These are phyloP conservation scores for Combretum micranthum DNA, from an alignment of 345 rosid species.

Conservation along the genomic window DNA sequence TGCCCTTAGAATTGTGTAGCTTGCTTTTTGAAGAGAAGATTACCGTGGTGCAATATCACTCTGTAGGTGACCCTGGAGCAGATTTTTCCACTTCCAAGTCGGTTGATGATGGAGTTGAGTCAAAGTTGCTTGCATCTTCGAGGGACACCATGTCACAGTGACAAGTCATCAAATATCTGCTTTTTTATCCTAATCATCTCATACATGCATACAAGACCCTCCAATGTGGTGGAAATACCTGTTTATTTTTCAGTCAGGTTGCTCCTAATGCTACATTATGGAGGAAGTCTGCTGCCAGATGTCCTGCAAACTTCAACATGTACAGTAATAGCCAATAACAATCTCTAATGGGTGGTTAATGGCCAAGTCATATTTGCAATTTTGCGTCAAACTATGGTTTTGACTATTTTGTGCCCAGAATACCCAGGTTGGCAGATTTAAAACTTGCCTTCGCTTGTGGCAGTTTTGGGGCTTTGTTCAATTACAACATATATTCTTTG, in stretches of 20 bases:
- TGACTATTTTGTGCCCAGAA: conserved; percentile 6
- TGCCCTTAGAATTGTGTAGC: neutral
- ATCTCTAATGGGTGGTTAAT: conserved; percentile 2
- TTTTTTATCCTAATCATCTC: conserved; percentile 5
- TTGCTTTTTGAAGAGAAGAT: neutral
- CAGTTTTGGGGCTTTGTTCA: conserved; percentile 5
- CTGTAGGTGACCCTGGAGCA: conserved; percentile 56
- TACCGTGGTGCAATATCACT: conserved; percentile 6
- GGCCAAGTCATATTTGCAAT: neutral
- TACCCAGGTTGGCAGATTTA: conserved; percentile 23
- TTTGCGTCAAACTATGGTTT: conserved; percentile 1
- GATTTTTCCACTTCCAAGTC: conserved; percentile 31
- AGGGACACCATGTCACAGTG: conserved; percentile 18
- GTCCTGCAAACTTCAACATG: conserved; percentile 8
- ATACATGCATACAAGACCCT: conserved; percentile 3
- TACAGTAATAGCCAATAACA: conserved; percentile 11
- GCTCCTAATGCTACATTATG: conserved; percentile 13
- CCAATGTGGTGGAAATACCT: conserved; percentile 16
- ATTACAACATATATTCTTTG: neutral
- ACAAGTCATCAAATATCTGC: conserved; percentile 8
- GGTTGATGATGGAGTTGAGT: conserved; percentile 19
- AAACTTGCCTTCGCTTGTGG: conserved; percentile 19
- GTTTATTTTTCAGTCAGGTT: conserved; percentile 34
- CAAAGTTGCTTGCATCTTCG: conserved; percentile 12
- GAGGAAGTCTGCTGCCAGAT: conserved; percentile 9